Conservation (phyloP, 2,329 filamentous ascomycete species). For the Whalleya microplaca region DNA sequence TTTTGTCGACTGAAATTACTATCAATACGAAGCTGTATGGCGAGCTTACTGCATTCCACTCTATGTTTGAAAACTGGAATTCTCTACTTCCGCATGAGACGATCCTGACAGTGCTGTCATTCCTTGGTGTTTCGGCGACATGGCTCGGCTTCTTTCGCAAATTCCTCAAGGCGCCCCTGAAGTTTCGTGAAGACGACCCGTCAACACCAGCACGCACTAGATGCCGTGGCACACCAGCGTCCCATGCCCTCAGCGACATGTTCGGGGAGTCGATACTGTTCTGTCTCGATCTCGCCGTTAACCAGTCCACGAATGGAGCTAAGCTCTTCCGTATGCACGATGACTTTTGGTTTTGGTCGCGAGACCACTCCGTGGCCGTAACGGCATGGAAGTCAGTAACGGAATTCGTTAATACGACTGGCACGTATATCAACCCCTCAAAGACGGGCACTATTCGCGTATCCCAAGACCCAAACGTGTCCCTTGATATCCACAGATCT, state of each 20-base stretch:
- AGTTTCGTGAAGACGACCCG: slow-evolving; percentile 58
- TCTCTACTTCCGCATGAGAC: slow-evolving; percentile 57
- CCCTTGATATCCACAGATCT: slow-evolving; percentile 30
- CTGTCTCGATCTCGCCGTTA: slow-evolving; percentile 67
- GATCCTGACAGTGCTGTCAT: slow-evolving; percentile 59
- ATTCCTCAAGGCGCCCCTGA: slow-evolving; percentile 63
- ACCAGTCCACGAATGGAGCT: slow-evolving; percentile 56
- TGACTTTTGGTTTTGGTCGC: slow-evolving; percentile 69
- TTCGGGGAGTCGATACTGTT: slow-evolving; percentile 66
- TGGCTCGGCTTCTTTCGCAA: slow-evolving; percentile 64
- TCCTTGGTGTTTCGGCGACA: slow-evolving; percentile 58
- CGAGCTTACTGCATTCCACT: slow-evolving; percentile 50
- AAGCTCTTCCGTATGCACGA: slow-evolving; percentile 66
- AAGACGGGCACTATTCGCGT: slow-evolving; percentile 56
- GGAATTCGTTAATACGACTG: slow-evolving; percentile 58
- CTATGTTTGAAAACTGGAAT: slow-evolving; percentile 50
- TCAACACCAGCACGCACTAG: slow-evolving; percentile 48
- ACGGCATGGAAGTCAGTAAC: slow-evolving; percentile 63
- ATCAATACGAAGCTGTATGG: slow-evolving; percentile 50
- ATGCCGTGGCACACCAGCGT: slow-evolving; percentile 61
- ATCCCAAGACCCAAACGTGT: slow-evolving; percentile 25
- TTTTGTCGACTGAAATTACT: slow-evolving; percentile 51
- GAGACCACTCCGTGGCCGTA: slow-evolving; percentile 54
- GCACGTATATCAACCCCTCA: slow-evolving; percentile 56
- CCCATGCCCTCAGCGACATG: slow-evolving; percentile 61